Conservation (phyloP, 352 stramenopile species). For the Saprolegnia diclina region DNA sequence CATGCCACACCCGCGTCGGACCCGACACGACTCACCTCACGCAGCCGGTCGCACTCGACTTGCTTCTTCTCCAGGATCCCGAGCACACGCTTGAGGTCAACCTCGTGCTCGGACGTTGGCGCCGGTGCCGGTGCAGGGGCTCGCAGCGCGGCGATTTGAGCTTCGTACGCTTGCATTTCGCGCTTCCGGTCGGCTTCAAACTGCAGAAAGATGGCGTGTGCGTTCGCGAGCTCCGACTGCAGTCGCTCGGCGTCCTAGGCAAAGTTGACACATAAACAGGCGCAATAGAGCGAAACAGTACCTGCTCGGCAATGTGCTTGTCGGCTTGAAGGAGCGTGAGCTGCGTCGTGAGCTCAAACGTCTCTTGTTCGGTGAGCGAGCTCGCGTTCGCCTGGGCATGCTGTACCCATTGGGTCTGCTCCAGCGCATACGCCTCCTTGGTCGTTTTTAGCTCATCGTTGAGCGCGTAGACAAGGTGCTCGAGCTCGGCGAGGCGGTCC, state of each 20-base stretch:
- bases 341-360: slow-evolving; percentile 15
- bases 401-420: slow-evolving; percentile 13
- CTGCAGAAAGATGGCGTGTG: not conserved
- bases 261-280: not conserved
- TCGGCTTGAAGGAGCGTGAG: slow-evolving; percentile 15
- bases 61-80: not conserved
- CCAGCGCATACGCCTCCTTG: not conserved
- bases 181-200: slow-evolving; percentile 6
- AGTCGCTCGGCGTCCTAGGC: slow-evolving; percentile 13
- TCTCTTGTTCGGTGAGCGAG: slow-evolving; percentile 2
- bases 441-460: not conserved
- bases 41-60: not conserved
- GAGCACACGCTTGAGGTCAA: not conserved
- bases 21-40: not conserved
- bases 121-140: not conserved
- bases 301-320: slow-evolving; percentile 18
- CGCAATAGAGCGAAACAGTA: not conserved
- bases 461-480: slow-evolving; percentile 4
- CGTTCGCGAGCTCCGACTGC: slow-evolving; percentile 5
- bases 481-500: slow-evolving; percentile 7
- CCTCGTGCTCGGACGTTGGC: not conserved
- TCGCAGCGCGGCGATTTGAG: not conserved
- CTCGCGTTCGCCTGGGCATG: slow-evolving; percentile 15
- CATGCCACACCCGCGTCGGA: not conserved
- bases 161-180: not conserved